Evolutionary conservation across 2,329 filamentous ascomycete genomes (phyloP).

Genomic region (Pseudogymnoascus sp.): DNA sequence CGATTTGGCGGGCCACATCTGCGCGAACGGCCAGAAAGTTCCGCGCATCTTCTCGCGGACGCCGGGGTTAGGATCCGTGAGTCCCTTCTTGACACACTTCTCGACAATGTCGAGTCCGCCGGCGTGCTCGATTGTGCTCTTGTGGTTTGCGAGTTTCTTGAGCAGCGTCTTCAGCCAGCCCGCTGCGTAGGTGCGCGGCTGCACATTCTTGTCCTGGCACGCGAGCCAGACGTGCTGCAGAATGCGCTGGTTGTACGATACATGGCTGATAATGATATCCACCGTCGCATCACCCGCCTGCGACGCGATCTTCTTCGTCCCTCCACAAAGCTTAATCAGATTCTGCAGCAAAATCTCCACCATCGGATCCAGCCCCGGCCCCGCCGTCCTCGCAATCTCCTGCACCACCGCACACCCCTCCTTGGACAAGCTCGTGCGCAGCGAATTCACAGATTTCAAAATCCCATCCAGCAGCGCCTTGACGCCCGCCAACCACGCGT

Average conservation of each 20-base stretch:
- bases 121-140: conserved; percentile 71
- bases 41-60: conserved; percentile 79
- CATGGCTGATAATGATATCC: conserved; percentile 69
- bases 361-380: conserved; percentile 74
- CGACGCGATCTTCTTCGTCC: conserved; percentile 86
- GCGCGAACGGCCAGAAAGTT: conserved; percentile 77
- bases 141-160: conserved; percentile 68
- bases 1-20: conserved; percentile 68
- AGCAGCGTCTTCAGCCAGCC: conserved; percentile 81
- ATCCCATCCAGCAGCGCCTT: conserved; percentile 77
- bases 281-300: conserved; percentile 74
- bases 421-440: conserved; percentile 83
- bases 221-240: conserved; percentile 79
- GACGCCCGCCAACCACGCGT: conserved; percentile 60
- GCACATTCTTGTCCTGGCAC: conserved; percentile 86
- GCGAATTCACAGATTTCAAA: conserved; percentile 71
- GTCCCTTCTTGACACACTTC: conserved; percentile 79
- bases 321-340: conserved; percentile 79
- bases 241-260: conserved; percentile 70
- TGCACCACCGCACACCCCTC: conserved; percentile 78
- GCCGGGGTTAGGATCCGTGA: conserved; percentile 82
- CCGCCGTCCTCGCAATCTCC: conserved; percentile 69
- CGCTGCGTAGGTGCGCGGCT: conserved; percentile 68
- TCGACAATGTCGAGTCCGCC: conserved; percentile 77
- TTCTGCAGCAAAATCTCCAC: conserved; percentile 83